Evolutionary conservation across 2,329 filamentous ascomycete genomes (phyloP).

Genomic region (Penicillium occitanis): DNA sequence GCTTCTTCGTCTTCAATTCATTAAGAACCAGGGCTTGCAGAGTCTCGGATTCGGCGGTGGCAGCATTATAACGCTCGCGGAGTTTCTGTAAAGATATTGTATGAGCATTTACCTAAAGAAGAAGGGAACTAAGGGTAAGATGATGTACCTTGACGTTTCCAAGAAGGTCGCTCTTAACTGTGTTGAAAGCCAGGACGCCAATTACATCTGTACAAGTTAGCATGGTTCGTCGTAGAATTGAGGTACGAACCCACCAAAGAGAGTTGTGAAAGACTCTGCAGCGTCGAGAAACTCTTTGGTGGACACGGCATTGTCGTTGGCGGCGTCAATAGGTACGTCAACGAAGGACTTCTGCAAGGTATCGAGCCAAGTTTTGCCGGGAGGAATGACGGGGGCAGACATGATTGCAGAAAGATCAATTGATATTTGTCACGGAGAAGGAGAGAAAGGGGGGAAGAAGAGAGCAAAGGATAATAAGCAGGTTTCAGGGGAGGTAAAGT

Average conservation of each 20-base stretch:
- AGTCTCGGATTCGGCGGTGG: slow-evolving; percentile 75
- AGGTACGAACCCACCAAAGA: slow-evolving; percentile 67
- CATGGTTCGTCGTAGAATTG: not conserved
- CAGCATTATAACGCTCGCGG: slow-evolving; percentile 74
- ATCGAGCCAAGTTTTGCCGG: slow-evolving; percentile 79
- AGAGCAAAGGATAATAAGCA: not conserved
- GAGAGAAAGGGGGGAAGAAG: slow-evolving; percentile 17
- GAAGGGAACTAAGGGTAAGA: slow-evolving; percentile 21
- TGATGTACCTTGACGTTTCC: slow-evolving; percentile 82
- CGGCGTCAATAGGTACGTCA: slow-evolving; percentile 73
- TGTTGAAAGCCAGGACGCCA: slow-evolving; percentile 72
- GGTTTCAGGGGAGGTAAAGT: not conserved
- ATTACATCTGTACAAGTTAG: slow-evolving; percentile 52
- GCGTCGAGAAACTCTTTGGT: slow-evolving; percentile 91
- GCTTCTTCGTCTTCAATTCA: slow-evolving; percentile 87
- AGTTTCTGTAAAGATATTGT: slow-evolving; percentile 66
- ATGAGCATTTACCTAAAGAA: slow-evolving; percentile 15
- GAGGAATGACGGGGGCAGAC: slow-evolving; percentile 54
- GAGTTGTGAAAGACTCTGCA: slow-evolving; percentile 76
- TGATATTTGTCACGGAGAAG: not conserved
- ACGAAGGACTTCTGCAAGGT: slow-evolving; percentile 80
- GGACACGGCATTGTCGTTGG: slow-evolving; percentile 72
- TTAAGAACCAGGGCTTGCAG: slow-evolving; percentile 82
- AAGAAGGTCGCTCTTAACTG: slow-evolving; percentile 86
- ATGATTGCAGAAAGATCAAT: slow-evolving; percentile 39